Percentiles rank a stretch among this genome's conserved stretches.
These are phyloP conservation scores for Sanguinoderma infundibulare DNA, from an alignment of 1,284 basidiomycete species.

Conservation along the genomic window DNA sequence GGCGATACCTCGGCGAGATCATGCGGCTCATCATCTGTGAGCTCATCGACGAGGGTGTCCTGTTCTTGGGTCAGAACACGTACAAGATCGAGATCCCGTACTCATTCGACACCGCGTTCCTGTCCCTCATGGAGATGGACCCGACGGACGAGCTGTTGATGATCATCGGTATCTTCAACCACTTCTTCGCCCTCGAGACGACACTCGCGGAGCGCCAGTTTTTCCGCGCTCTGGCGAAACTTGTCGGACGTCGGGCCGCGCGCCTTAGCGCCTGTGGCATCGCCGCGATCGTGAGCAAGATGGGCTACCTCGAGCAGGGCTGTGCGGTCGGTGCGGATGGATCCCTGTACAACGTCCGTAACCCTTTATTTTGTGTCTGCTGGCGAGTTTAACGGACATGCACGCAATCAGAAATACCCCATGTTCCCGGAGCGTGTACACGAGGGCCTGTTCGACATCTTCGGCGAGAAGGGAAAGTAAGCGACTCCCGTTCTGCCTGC, in stretches of 20 bases:
- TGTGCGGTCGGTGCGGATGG: constrained; percentile 93
- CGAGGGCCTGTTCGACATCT: constrained; percentile 88
- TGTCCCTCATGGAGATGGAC: constrained; percentile 97
- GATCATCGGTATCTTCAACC: constrained; percentile 94
- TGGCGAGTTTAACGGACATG: too few species aligned
- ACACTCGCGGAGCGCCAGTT: constrained; percentile 94
- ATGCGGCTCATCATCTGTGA: constrained; percentile 93
- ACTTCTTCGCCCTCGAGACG: constrained; percentile 94
- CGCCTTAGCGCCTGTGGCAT: constrained; percentile 92
- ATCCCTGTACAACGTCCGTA: constrained; percentile 86
- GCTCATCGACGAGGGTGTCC: constrained; percentile 94
- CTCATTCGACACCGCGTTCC: constrained; percentile 94
- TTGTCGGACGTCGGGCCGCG: constrained; percentile 90
- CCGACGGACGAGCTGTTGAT: constrained; percentile 98
- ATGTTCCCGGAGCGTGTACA: constrained; percentile 90
- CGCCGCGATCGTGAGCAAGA: constrained; percentile 92
- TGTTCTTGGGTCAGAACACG: constrained; percentile 97
- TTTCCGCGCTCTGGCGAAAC: constrained; percentile 89
- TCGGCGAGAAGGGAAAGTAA: constrained; percentile 90
- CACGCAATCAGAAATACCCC: constrained; percentile 88
- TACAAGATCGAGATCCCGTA: constrained; percentile 96
- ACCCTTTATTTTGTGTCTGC: not conserved
- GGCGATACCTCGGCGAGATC: constrained; percentile 96
- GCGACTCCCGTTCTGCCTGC: constrained; percentile 33
- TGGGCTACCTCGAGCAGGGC: constrained; percentile 88